phyloP scores from a whole-genome alignment of 768 basidiomycete species.

The Mycena sanguinolenta region DNA sequence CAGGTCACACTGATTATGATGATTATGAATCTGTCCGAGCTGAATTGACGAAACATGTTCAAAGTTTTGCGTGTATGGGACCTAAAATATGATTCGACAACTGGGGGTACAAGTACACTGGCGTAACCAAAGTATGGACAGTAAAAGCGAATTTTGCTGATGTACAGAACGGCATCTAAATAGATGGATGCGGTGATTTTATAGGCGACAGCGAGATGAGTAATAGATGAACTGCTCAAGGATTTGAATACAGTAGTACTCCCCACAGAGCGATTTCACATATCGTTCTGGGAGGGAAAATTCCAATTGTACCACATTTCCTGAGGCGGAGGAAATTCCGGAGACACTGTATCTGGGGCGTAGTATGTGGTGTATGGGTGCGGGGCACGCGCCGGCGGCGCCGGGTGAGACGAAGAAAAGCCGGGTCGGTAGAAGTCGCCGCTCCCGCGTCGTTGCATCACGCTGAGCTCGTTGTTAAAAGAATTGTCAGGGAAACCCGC shows the following conservation, averaged over 20 bases:
- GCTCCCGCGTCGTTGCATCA: constrained; percentile 1
- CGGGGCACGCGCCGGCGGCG: neutral
- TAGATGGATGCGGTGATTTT: neutral
- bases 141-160: too few relatives aligned
- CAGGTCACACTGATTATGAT: too few relatives aligned
- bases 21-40: too few relatives aligned
- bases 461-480: neutral
- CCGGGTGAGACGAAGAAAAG: neutral
- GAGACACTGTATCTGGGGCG: neutral
- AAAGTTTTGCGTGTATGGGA: too few relatives aligned
- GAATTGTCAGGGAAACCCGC: constrained; percentile 4
- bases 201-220: neutral
- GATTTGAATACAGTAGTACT: neutral
- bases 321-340: neutral
- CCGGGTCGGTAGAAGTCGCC: neutral
- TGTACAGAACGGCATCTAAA: too few relatives aligned
- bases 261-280: neutral
- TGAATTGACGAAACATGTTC: too few relatives aligned
- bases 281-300: neutral
- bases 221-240: neutral
- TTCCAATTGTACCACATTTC: neutral
- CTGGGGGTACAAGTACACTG: too few relatives aligned
- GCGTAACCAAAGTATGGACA: too few relatives aligned
- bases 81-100: too few relatives aligned
- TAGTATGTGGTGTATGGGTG: constrained; percentile 3